phyloP scores from a whole-genome alignment of 2,329 filamentous ascomycete genomes.

The Berkeleyomyces basicola region DNA sequence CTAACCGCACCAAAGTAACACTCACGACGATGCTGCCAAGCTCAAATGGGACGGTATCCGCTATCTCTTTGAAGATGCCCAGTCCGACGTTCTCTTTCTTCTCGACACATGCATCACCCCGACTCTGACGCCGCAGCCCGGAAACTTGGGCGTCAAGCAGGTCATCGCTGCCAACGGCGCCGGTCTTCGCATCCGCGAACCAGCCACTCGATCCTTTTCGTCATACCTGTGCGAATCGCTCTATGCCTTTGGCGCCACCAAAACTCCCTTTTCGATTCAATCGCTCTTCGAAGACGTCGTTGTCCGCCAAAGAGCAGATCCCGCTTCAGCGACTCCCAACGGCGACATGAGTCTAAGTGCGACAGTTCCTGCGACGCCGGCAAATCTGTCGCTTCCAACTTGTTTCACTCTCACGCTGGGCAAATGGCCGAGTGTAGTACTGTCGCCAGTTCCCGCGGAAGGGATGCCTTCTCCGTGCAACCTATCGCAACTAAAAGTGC shows the following conservation, averaged over 20 bases:
- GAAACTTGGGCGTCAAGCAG: constrained; percentile 42
- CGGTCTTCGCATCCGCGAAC: constrained; percentile 25
- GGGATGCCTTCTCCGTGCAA: constrained; percentile 1
- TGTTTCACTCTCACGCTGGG: constrained; percentile 40
- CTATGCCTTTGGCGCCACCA: constrained; percentile 31
- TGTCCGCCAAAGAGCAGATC: constrained; percentile 28
- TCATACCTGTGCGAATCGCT: constrained; percentile 39
- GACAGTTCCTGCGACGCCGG: constrained; percentile 19
- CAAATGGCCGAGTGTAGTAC: constrained; percentile 25
- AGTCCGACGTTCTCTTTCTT: constrained; percentile 45
- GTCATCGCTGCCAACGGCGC: constrained; percentile 42
- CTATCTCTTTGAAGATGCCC: constrained; percentile 44
- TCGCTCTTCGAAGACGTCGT: constrained; percentile 40
- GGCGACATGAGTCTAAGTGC: constrained; percentile 18
- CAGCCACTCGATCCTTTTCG: constrained; percentile 38
- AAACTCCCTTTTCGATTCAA: constrained; percentile 37
- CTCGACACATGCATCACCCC: constrained; percentile 44
- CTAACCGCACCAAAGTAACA: constrained; percentile 28
- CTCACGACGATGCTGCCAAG: constrained; percentile 39
- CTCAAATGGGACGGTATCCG: constrained; percentile 48
- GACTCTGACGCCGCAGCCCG: constrained; percentile 28
- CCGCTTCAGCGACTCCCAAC: constrained; percentile 29
- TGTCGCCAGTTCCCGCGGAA: constrained; percentile 2
- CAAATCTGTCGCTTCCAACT: constrained; percentile 24
- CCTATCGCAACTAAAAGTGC: constrained; percentile 9